These are phyloP conservation scores for Fusarium sp. DNA, from an alignment of 2,329 filamentous ascomycete genomes.

Conservation along the genomic window DNA sequence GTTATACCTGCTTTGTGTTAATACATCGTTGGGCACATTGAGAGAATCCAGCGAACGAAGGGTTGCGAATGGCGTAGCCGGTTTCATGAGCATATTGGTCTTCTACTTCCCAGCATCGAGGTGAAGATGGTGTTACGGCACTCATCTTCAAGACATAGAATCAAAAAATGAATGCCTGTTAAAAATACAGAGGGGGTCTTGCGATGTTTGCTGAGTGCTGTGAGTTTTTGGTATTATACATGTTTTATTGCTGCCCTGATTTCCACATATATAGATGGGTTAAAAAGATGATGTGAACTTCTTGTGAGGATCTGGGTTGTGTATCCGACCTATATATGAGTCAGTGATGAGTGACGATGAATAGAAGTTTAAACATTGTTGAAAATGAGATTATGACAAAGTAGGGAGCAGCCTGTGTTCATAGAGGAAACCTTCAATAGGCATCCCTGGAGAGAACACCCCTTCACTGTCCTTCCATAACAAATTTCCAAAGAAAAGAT, in stretches of 20 bases:
- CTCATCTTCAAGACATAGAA: constrained; percentile 42
- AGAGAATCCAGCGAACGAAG: constrained; percentile 50
- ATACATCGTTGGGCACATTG: constrained; percentile 52
- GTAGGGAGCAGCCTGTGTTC: too few relatives aligned
- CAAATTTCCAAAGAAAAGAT: background rate
- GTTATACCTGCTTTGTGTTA: constrained; percentile 53
- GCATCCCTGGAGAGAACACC: background rate
- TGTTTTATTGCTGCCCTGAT: constrained; percentile 12
- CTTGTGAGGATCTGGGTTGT: constrained; percentile 36
- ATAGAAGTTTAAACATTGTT: too few relatives aligned
- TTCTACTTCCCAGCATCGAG: constrained; percentile 48
- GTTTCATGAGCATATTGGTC: constrained; percentile 54
- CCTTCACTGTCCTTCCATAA: too few relatives aligned
- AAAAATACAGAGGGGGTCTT: constrained; percentile 17
- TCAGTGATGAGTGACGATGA: constrained; percentile 1
- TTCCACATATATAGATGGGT: background rate
- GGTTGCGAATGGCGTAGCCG: constrained; percentile 57
- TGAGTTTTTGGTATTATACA: constrained; percentile 25
- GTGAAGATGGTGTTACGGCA: constrained; percentile 36
- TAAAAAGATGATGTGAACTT: constrained; percentile 35
- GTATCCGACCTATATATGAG: constrained; percentile 27
- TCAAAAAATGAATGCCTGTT: constrained; percentile 39
- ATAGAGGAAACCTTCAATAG: too few relatives aligned
- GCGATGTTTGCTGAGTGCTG: background rate
- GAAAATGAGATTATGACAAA: background rate